Evolutionary conservation across 495 filamentous ascomycete species (phyloP).

Genomic region (Daldinia childiae): DNA sequence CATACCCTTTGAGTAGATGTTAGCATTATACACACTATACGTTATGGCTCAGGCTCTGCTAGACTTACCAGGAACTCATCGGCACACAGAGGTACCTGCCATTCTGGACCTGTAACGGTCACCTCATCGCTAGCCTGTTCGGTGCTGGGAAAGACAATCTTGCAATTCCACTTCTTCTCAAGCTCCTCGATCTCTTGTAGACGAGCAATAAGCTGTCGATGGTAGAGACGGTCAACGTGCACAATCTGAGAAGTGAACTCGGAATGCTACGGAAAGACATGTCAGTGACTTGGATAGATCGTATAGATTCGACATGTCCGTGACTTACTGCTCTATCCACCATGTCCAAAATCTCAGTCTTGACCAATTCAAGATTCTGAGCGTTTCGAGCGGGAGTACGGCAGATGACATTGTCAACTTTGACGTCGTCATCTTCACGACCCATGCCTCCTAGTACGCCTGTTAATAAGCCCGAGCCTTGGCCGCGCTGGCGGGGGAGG

Average conservation of each 20-base stretch:
- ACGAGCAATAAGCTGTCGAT: conserved; percentile 88
- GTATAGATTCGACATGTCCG: conserved; percentile 3
- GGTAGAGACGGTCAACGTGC: conserved; percentile 91
- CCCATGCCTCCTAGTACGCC: conserved; percentile 73
- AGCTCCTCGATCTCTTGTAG: conserved; percentile 90
- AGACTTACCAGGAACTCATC: conserved; percentile 85
- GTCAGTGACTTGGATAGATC: not conserved
- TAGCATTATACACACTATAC: conserved; percentile 27
- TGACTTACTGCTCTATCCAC: conserved; percentile 86
- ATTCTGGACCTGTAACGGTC: conserved; percentile 93
- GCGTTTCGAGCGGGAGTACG: conserved; percentile 97
- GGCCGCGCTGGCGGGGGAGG: not conserved
- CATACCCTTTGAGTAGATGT: conserved; percentile 72
- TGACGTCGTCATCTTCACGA: conserved; percentile 96
- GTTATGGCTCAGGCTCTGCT: not conserved
- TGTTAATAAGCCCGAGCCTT: conserved; percentile 32
- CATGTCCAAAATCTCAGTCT: conserved; percentile 99
- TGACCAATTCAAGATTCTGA: conserved; percentile 93
- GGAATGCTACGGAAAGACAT: conserved; percentile 69
- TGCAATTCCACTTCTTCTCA: conserved; percentile 99
- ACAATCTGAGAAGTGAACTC: conserved; percentile 95
- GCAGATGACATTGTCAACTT: conserved; percentile 99
- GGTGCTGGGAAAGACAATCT: conserved; percentile 95
- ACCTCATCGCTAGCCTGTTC: conserved; percentile 97
- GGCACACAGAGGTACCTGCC: conserved; percentile 94